These are phyloP conservation scores for Solidago caesia DNA, from an alignment of 129 eudicot genomes.

Conservation along the genomic window DNA sequence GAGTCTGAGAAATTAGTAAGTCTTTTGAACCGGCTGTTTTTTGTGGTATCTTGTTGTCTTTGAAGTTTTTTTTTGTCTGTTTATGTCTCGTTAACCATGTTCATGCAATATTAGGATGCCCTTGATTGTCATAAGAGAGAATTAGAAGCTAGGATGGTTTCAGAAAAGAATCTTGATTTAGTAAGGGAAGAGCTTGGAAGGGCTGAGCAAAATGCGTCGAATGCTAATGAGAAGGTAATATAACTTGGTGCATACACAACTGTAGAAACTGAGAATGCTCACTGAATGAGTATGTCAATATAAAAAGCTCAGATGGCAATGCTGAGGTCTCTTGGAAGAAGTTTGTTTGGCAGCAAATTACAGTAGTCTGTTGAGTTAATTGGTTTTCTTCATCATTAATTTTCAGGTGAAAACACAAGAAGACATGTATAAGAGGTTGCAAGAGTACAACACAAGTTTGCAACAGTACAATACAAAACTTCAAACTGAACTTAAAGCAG, in stretches of 20 bases:
- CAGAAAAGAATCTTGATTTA: constrained; percentile 46
- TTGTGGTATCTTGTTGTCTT: neutral
- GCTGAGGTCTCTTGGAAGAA: too few species aligned
- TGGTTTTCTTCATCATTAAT: constrained; percentile 1
- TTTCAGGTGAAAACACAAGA: constrained; percentile 46
- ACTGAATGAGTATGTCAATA: too few species aligned
- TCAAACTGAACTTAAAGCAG: constrained; percentile 52
- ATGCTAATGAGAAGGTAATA: constrained; percentile 51
- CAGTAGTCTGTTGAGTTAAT: neutral
- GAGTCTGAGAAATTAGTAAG: constrained; percentile 50
- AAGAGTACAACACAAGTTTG: constrained; percentile 62
- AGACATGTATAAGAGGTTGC: constrained; percentile 50
- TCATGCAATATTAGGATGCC: constrained; percentile 36
- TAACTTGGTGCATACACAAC: neutral
- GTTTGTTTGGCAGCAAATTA: too few species aligned
- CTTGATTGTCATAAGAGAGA: constrained; percentile 42
- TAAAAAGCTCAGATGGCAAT: too few species aligned
- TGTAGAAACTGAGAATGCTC: too few species aligned
- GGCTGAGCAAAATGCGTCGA: constrained; percentile 41
- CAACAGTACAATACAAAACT: constrained; percentile 60
- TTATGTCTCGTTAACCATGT: neutral
- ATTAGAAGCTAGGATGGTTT: constrained; percentile 43
- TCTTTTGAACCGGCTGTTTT: neutral
- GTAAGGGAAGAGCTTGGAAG: constrained; percentile 44
- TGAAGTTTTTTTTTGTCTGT: neutral